Percentiles rank a stretch among this genome's conserved stretches.
Evolutionary conservation across 179 eudicot genomes (phyloP).

Genomic region (Sideroxylon spinosum): DNA sequence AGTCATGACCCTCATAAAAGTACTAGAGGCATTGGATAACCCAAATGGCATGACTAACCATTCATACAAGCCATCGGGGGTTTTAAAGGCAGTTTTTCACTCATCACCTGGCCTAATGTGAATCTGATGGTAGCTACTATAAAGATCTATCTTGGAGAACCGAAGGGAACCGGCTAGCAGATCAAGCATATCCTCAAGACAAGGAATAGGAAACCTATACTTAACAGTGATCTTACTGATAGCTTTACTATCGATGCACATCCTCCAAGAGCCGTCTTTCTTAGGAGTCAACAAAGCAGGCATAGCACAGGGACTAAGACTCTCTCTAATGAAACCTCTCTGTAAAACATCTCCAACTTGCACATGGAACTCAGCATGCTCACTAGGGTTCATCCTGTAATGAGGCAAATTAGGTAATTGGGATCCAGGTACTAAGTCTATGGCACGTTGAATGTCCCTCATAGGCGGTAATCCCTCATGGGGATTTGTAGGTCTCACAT

Average conservation of each 20-base stretch:
- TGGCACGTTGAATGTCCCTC: constrained; percentile 7
- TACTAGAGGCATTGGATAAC: too few relatives aligned
- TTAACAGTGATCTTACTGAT: neutral
- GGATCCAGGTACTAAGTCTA: constrained; percentile 1
- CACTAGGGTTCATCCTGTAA: constrained; percentile 12
- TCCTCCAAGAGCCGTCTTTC: constrained; percentile 1
- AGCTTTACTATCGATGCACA: neutral
- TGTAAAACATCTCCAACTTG: neutral
- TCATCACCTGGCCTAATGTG: neutral
- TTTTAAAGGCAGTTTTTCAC: constrained; percentile 10
- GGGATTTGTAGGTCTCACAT: neutral
- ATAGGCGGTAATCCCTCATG: neutral
- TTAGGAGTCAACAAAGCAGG: neutral
- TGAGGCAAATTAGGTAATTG: constrained; percentile 3
- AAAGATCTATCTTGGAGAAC: neutral
- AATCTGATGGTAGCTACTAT: constrained; percentile 1
- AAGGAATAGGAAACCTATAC: constrained; percentile 1
- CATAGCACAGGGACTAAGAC: neutral
- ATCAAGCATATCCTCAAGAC: neutral
- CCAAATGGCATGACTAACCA: constrained; percentile 11
- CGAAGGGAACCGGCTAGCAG: neutral
- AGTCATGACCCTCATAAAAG: too few relatives aligned
- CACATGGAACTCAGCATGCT: neutral
- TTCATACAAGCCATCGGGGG: neutral
- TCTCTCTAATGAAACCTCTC: neutral